Conservation (phyloP, 805 yeast species). For the Komagataella pastoris region DNA sequence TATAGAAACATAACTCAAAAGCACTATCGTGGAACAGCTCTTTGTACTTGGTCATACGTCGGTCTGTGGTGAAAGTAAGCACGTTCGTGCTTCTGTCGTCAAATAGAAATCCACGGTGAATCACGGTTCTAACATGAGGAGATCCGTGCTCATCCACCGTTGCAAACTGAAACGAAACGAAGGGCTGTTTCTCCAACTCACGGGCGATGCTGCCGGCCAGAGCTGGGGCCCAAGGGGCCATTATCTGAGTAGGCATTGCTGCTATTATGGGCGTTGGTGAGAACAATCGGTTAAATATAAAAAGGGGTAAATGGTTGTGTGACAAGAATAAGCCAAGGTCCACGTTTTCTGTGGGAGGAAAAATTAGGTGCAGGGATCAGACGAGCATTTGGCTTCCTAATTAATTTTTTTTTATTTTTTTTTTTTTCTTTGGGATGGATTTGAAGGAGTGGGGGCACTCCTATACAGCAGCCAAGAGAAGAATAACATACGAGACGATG, state of each 20-base stretch:
- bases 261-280: background rate
- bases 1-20: slow-evolving; percentile 71
- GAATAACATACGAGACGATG: background rate
- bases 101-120: slow-evolving; percentile 65
- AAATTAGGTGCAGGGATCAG: background rate
- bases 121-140: slow-evolving; percentile 61
- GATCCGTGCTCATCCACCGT: slow-evolving; percentile 40
- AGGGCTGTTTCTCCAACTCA: slow-evolving; percentile 30
- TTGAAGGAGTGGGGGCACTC: background rate
- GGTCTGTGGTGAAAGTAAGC: slow-evolving; percentile 58
- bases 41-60: slow-evolving; percentile 47
- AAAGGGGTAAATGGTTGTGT: background rate
- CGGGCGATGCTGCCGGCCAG: slow-evolving; percentile 39
- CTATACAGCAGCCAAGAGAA: background rate
- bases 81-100: slow-evolving; percentile 55
- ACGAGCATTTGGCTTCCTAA: background rate
- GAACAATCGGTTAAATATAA: background rate
- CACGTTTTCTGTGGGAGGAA: background rate
- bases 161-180: slow-evolving; percentile 53
- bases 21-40: slow-evolving; percentile 38
- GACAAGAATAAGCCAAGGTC: background rate
- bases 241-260: slow-evolving; percentile 6
- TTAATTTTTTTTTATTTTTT: too few relatives aligned
- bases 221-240: slow-evolving; percentile 72
- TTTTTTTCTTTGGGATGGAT: background rate